phyloP scores from a whole-genome alignment of 148 eudicot species.

The Tetragonia tetragonoides region DNA sequence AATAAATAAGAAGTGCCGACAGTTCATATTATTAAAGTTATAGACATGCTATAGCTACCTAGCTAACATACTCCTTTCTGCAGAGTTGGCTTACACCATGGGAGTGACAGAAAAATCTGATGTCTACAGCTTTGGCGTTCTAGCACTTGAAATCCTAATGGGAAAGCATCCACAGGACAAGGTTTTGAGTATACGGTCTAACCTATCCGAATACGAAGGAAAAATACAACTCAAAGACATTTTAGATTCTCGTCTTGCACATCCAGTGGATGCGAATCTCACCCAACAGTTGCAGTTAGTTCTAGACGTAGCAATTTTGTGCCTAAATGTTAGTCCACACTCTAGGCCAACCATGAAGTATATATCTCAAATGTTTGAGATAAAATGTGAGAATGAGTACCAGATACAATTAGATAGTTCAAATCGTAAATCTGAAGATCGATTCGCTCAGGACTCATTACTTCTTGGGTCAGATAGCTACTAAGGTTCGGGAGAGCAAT shows the following conservation, averaged over 20 bases:
- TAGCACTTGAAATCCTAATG: constrained; percentile 29
- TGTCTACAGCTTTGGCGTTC: constrained; percentile 32
- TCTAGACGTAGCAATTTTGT: constrained; percentile 11
- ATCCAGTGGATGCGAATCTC: constrained; percentile 10
- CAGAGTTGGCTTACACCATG: constrained; percentile 17
- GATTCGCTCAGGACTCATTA: too few relatives aligned
- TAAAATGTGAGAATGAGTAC: neutral
- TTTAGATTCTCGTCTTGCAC: constrained; percentile 19
- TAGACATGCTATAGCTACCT: neutral
- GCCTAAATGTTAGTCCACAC: constrained; percentile 22
- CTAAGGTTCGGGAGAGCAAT: too few relatives aligned
- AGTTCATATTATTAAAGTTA: too few relatives aligned
- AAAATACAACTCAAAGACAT: constrained; percentile 18
- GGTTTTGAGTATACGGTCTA: neutral
- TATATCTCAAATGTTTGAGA: constrained; percentile 23
- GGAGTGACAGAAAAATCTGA: constrained; percentile 29
- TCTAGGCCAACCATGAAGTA: constrained; percentile 30
- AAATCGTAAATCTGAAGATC: too few relatives aligned
- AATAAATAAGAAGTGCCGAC: too few relatives aligned
- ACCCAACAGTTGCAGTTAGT: constrained; percentile 13
- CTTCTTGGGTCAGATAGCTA: too few relatives aligned
- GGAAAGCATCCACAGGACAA: constrained; percentile 31
- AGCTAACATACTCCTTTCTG: neutral
- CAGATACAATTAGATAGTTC: too few relatives aligned
- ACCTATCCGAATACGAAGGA: constrained; percentile 4